Base-by-base conservation (phyloP, 2,329 filamentous ascomycete genomes). In the Monosporascus sp. region DNA sequence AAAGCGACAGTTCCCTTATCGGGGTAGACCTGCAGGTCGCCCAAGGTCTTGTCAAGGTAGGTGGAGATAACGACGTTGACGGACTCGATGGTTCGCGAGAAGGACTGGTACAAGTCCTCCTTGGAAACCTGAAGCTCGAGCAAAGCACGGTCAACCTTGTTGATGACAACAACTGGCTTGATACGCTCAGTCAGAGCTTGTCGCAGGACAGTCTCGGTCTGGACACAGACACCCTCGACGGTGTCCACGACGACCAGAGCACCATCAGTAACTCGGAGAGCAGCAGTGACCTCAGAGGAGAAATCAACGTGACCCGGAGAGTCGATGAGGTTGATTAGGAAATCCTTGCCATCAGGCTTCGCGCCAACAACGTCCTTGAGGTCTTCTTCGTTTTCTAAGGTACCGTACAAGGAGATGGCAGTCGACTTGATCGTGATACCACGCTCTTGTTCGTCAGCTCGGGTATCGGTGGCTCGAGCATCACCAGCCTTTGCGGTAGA, bases 341-440 rank as follows among this genome's bases (percentile, higher is more conserved):
- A 99, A 75, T 96, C 90, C 75, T 87, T 88, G 76, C 94, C 94
- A 60, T 91, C 83, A 65, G 90, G 89, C 79, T 90, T 88, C 78
- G 91, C 84, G 74, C 86, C 85, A 64, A 88, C 87, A 65, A 97
- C 91, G 72, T 99, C 94, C 85, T 96, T 96, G 64, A 97, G 72
- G 72, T 97, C 94, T 55, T 97, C 93, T 48, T 82, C 78, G 65
- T 89, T 85, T 57, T 82, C 77, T 63, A 99, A 85, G 68, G 85
- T 80, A 72, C 90, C 91, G 79, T 94, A 99, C 71, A 99, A 86
- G 66, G 95, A 97, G 81, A 99, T 99, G 78, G 95, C 94, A 60
- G 94, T 99, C 54, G 94, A 99, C 88, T 99, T 99, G 87, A 99
- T 99, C 69, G 94, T 99, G 72, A 99, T 97, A 86, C 94, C 91